These are phyloP conservation scores for Yarrowia hollandica DNA, from an alignment of 805 yeast genomes.

Conservation along the genomic window DNA sequence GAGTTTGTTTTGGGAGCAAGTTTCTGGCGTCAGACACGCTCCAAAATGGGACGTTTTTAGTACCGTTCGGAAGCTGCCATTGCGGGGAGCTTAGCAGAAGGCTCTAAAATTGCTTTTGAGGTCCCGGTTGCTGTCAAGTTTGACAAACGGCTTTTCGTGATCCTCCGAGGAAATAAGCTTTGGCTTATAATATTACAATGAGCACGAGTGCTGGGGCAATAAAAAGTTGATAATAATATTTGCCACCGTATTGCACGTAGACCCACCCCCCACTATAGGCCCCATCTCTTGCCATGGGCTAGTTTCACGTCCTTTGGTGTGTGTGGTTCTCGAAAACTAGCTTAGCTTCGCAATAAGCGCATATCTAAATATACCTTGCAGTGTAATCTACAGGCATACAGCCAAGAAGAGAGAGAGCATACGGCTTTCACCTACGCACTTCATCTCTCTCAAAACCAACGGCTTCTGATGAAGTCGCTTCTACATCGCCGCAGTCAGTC, in stretches of 20 bases:
- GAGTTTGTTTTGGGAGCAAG: slow-evolving; percentile 1
- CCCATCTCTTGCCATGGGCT: no score
- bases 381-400: no score
- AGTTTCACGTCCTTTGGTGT: no score
- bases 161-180: not conserved
- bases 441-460: no score
- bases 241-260: no score
- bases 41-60: not conserved
- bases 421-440: no score
- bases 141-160: not conserved
- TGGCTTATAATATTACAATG: no score
- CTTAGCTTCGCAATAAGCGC: not conserved
- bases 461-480: slow-evolving; percentile 22
- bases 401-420: no score
- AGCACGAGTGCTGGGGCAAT: no score
- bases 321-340: no score
- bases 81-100: not conserved
- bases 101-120: not conserved
- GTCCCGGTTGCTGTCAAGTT: not conserved
- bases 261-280: no score
- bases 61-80: not conserved
- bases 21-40: not conserved
- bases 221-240: no score
- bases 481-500: slow-evolving; percentile 22
- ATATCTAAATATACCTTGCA: slow-evolving; percentile 18